Conservation (phyloP, 805 yeast genomes). For the Yamadazyma kitorensis region DNA sequence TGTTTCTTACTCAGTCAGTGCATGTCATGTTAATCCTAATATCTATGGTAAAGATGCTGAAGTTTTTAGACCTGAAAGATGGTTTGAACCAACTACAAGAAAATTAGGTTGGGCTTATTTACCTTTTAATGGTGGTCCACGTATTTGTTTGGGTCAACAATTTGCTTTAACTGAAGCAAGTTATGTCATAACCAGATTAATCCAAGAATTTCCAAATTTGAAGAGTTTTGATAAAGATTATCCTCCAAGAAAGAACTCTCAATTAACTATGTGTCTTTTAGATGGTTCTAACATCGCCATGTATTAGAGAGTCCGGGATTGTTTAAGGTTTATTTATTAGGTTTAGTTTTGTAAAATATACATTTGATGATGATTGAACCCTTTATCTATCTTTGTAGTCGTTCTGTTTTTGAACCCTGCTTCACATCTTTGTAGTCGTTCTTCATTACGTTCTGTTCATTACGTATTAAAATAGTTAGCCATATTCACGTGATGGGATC, state of each 20-base stretch:
- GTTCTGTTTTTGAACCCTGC: too few relatives aligned
- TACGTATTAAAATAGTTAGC: too few relatives aligned
- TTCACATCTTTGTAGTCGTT: too few relatives aligned
- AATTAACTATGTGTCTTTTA: conserved; percentile 27
- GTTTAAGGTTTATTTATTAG: background rate
- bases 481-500: too few relatives aligned
- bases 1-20: conserved; percentile 18
- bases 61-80: conserved; percentile 38
- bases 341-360: background rate
- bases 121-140: conserved; percentile 56
- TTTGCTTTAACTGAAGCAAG: conserved; percentile 55
- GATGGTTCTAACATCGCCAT: conserved; percentile 19
- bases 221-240: conserved; percentile 17
- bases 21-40: conserved; percentile 20
- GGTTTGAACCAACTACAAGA: conserved; percentile 30
- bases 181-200: conserved; percentile 38
- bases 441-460: too few relatives aligned
- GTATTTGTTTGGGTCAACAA: conserved; percentile 56
- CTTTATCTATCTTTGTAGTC: too few relatives aligned
- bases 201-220: conserved; percentile 20
- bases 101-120: conserved; percentile 47
- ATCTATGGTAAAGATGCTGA: conserved; percentile 34
- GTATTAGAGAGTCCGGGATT: conserved; percentile 1
- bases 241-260: conserved; percentile 26
- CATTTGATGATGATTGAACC: background rate